Evolutionary conservation across 805 yeast species (phyloP), one percentile per base, ranked within the genome.

Genomic region (Diddensiella caesifluorescens): DNA sequence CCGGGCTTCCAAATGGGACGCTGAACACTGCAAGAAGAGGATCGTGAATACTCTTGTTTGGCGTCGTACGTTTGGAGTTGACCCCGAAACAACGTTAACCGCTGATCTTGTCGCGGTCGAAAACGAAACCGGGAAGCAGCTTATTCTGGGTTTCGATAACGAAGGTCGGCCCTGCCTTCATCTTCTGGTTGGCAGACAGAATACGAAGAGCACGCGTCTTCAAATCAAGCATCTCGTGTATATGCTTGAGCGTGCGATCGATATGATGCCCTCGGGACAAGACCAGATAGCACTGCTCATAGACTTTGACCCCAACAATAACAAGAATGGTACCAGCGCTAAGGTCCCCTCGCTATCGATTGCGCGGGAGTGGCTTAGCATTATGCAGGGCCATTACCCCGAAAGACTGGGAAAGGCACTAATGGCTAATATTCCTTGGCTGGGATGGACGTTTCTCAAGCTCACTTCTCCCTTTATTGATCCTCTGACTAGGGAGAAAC

Each of bases 151-250:
- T 18, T 92, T 69, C 59, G 98, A 92, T 58, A 83, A 81, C 54
- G 88, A 83, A 56, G 74, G 82, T 19, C 77, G 99, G 59, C 97
- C 98, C 3, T 90, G 97, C 56, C 67, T 92, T 26, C 90, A 90
- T 61, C 71, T 92, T 60, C 83, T 85, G 61, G 95, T 95, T 0
- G 97, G 97, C 10, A 76, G 95, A 59, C 98, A 92, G 64, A 92
- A 92, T 66, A 92, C 99, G 12, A 85, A 86, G 57, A 78, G 92
- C 2, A 77, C 92, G 1, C 82, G 79, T 48, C 75, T 90, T 53
- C 99, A 92, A 60, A 96, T 92, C n/a, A 95, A 92, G 63, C 96
- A 88, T 60, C 69, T 92, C 60, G 97, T 92, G 4, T 90, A 72
- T 67, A 83, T 83, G 88, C 71, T 92, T 41, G 99, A 92, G 63